A percentile compares a stretch with the other conserved stretches of the same genome.
Conservation (phyloP, 1,139 yeast genomes). For the Kodamaea arcana region DNA sequence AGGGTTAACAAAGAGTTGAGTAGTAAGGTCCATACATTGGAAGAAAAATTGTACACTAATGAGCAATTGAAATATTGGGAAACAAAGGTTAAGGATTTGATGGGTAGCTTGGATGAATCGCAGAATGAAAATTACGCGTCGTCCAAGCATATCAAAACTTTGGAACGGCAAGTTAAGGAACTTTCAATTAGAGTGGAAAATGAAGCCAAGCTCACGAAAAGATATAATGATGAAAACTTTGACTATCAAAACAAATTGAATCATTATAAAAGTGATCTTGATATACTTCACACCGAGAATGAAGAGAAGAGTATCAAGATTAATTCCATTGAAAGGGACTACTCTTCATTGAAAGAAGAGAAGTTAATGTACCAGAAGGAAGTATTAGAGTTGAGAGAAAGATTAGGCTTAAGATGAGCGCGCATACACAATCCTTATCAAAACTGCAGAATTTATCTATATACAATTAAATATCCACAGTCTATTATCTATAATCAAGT, state of each 20-base stretch:
- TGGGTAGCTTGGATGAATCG: constrained; percentile 27
- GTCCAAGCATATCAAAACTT: constrained; percentile 26
- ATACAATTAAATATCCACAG: too few relatives aligned
- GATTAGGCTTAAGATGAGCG: constrained; percentile 18
- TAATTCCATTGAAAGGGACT: constrained; percentile 34
- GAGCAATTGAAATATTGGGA: constrained; percentile 47
- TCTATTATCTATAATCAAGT: too few relatives aligned
- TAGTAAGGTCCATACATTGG: constrained; percentile 30
- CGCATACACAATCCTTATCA: too few relatives aligned
- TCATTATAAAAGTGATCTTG: constrained; percentile 33
- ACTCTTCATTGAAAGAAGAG: constrained; percentile 49
- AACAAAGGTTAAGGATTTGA: constrained; percentile 31
- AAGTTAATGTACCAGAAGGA: constrained; percentile 60
- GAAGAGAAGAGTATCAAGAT: constrained; percentile 39
- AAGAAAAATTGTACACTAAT: constrained; percentile 41
- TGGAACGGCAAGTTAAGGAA: constrained; percentile 33
- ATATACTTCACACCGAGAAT: constrained; percentile 33
- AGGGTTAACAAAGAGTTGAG: constrained; percentile 34
- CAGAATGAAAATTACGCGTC: constrained; percentile 30
- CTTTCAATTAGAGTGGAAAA: constrained; percentile 35
- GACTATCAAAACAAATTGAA: constrained; percentile 41
- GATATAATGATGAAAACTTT: constrained; percentile 47
- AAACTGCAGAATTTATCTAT: background rate
- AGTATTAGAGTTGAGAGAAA: constrained; percentile 55
- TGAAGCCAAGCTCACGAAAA: constrained; percentile 36